A percentile compares a stretch with the other conserved stretches of the same genome.
phyloP scores from a whole-genome alignment of 2,329 filamentous ascomycete genomes.

The Rutstroemia sp. region DNA sequence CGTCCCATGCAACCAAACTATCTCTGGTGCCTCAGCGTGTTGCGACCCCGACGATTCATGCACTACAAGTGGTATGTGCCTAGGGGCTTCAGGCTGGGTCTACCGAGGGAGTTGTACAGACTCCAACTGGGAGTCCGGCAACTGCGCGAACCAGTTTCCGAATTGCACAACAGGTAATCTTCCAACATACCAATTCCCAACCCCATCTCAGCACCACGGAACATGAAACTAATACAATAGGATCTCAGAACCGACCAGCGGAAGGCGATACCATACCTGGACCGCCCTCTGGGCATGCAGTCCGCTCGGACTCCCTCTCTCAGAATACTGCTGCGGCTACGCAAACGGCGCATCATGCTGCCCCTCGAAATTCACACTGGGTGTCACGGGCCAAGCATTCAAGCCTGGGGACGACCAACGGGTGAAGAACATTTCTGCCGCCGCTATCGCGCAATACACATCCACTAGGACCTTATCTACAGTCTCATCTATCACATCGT shows the following conservation, averaged over 20 bases:
- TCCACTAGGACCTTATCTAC: not conserved
- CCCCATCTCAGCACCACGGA: not conserved
- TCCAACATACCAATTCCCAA: not conserved
- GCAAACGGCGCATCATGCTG: not conserved
- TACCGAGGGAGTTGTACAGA: not conserved
- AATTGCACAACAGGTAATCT: not conserved
- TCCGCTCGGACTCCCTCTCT: not conserved
- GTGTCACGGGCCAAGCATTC: not conserved
- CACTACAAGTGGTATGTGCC: not conserved
- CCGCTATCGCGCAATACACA: not conserved
- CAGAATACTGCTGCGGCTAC: not conserved
- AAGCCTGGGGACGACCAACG: not conserved
- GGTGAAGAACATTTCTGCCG: not conserved
- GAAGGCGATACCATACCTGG: not conserved
- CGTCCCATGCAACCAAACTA: constrained; percentile 14
- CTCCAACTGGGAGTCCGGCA: not conserved
- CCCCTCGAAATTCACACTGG: not conserved
- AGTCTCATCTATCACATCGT: not conserved
- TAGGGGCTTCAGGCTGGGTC: not conserved
- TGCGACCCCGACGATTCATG: constrained; percentile 1
- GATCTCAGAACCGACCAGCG: not conserved
- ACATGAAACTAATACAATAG: too few relatives aligned
- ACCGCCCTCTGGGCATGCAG: not conserved
- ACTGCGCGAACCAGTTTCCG: not conserved
- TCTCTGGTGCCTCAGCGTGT: not conserved